phyloP scores from a whole-genome alignment of 2,329 filamentous ascomycete genomes.

The Parascedosporium putredinis region DNA sequence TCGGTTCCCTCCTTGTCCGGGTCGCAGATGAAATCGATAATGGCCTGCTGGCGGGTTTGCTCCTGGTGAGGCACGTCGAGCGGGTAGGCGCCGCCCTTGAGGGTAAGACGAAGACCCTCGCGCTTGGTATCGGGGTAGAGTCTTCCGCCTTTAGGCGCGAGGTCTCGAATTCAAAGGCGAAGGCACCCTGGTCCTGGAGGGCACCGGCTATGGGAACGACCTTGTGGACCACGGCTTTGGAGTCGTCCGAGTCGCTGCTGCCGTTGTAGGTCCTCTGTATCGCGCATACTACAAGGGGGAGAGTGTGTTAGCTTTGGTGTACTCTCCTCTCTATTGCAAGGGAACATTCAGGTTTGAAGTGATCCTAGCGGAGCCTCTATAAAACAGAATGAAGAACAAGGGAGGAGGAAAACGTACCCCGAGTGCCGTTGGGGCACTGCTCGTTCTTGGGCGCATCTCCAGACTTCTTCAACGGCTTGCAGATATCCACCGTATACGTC shows the following conservation, averaged over 20 bases:
- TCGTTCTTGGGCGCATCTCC: conserved; percentile 43
- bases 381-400: no score
- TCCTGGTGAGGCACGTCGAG: conserved; percentile 39
- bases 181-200: conserved; percentile 47
- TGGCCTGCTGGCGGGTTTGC: conserved; percentile 55
- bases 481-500: conserved; percentile 75
- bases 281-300: conserved; percentile 54
- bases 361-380: no score
- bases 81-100: conserved; percentile 49
- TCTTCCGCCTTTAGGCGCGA: conserved; percentile 53
- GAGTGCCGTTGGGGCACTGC: conserved; percentile 58
- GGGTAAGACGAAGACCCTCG: conserved; percentile 61
- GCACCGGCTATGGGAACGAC: conserved; percentile 68
- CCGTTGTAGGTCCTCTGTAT: conserved; percentile 49
- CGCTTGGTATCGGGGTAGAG: conserved; percentile 53
- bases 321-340: no score
- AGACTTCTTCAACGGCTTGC: conserved; percentile 52
- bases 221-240: conserved; percentile 37
- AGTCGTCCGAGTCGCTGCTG: conserved; percentile 33
- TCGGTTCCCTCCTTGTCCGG: conserved; percentile 62
- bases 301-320: no score
- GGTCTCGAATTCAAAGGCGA: conserved; percentile 52
- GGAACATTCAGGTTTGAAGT: no score
- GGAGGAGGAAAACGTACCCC: conserved; percentile 51
- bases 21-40: conserved; percentile 82